Evolutionary conservation across 805 yeast species (phyloP).

Genomic region (Kuraishia floccosa): DNA sequence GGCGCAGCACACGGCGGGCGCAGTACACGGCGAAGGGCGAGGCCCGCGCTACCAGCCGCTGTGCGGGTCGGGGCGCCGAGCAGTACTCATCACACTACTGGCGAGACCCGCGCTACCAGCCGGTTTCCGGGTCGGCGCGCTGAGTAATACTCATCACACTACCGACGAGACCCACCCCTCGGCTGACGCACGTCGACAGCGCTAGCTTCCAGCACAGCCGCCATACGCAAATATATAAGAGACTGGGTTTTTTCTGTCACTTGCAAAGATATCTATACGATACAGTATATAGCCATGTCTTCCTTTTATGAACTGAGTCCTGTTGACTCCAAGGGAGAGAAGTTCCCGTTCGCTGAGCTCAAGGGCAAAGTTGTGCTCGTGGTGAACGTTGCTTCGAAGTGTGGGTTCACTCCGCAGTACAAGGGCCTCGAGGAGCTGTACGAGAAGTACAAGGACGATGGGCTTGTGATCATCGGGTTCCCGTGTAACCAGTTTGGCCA

Average conservation of each 20-base stretch:
- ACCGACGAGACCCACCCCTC: no score
- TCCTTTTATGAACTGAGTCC: slow-evolving; percentile 58
- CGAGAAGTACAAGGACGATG: slow-evolving; percentile 50
- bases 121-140: no score
- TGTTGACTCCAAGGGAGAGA: slow-evolving; percentile 45
- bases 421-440: slow-evolving; percentile 59
- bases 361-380: slow-evolving; percentile 75
- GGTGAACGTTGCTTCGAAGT: slow-evolving; percentile 84
- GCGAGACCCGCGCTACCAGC: no score
- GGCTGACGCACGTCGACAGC: no score
- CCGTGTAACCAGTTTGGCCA: slow-evolving; percentile 87
- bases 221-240: not conserved
- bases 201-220: no score
- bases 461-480: slow-evolving; percentile 66
- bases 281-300: not conserved
- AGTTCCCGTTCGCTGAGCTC: slow-evolving; percentile 46
- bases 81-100: no score
- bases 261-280: not conserved
- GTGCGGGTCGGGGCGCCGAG: no score
- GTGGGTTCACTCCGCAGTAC: slow-evolving; percentile 72
- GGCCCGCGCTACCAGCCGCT: no score
- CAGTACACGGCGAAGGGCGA: no score
- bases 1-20: no score
- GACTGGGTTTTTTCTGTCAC: no score
- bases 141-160: no score